Base-by-base conservation (phyloP, 2,329 filamentous ascomycete genomes). In the Pseudopyricularia javanii region DNA sequence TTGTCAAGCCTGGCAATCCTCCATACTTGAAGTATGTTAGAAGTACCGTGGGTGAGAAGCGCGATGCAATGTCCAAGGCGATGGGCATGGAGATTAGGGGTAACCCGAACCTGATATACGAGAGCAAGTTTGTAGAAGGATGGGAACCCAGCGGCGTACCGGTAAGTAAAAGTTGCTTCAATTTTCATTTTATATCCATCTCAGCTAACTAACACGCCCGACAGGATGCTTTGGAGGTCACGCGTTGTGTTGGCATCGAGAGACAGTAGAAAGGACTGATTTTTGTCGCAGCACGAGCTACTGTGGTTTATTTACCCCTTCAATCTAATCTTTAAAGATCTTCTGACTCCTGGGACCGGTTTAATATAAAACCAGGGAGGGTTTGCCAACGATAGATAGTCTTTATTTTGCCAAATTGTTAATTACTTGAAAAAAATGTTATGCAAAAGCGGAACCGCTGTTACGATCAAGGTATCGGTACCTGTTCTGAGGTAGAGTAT, bases 11-110 rank as follows among this genome's bases (percentile, higher is more conserved):
- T 1, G 85, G 84, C 1, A 87, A 86, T 58, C 84, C 84, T 4
- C 78, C 77, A 1, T 88, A 88, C 60, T 66, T 86, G 48, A 77
- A 82, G 59, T 90, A 88, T 58, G 84, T 90, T 47, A 71, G 84
- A 53, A 80, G 77, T 57, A 79, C 71, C 30, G 78, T 84, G 2
- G 70, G 75, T 37, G 70, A 85, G 66, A 89, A 89, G 70, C 69
- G 70, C 50, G 65, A 69, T 48, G 70, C 58, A 8, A 63, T 67
- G 11, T 61, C 65, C 32, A 63, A 63, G 12, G 58, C 57, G 8
- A 56, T 64, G 33, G 61, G 63, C 14, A 57, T 54, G 8, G 64
- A 63, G 17, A 56, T 60, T 0, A 63, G 61, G 47, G 84, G 84
- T 1, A 82, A 86, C 60, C 83, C 84, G 2, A 74, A 77, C 55